A percentile compares a stretch with the other conserved stretches of the same genome.
Conservation (phyloP, 1,284 basidiomycete species). For the Naganishia sp. region DNA sequence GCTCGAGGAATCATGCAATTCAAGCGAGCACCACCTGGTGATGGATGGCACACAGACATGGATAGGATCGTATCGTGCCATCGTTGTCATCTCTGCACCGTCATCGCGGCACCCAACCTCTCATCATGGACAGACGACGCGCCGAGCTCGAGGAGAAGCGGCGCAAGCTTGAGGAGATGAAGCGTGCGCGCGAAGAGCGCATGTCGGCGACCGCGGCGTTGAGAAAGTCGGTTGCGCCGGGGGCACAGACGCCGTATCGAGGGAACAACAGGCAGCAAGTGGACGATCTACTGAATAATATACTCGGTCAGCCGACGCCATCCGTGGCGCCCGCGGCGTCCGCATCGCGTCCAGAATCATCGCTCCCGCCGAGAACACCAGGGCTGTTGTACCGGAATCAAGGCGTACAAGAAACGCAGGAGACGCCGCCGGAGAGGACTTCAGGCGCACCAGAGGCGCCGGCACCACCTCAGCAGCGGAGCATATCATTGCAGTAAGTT, state of each 20-base stretch:
- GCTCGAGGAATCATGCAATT: background rate
- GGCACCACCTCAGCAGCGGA: background rate
- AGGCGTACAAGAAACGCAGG: background rate
- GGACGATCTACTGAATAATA: conserved; percentile 66
- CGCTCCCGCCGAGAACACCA: conserved; percentile 9
- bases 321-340: background rate
- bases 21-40: background rate
- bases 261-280: conserved; percentile 51
- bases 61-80: too few species aligned
- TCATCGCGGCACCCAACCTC: background rate
- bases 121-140: conserved; percentile 50
- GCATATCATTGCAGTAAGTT: background rate
- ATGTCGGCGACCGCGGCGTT: conserved; percentile 27
- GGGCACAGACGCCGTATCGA: background rate
- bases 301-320: conserved; percentile 53
- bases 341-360: conserved; percentile 15
- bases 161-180: conserved; percentile 74
- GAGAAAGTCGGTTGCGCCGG: conserved; percentile 1
- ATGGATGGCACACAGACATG: too few species aligned
- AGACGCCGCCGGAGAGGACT: background rate
- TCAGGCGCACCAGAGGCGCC: background rate
- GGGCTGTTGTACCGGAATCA: conserved; percentile 12
- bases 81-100: too few species aligned
- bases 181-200: conserved; percentile 51
- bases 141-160: conserved; percentile 91